A percentile compares a stretch with the other conserved stretches of the same genome.
These are phyloP conservation scores for Annulohypoxylon nitens DNA, from an alignment of 495 filamentous ascomycete species.

Conservation along the genomic window DNA sequence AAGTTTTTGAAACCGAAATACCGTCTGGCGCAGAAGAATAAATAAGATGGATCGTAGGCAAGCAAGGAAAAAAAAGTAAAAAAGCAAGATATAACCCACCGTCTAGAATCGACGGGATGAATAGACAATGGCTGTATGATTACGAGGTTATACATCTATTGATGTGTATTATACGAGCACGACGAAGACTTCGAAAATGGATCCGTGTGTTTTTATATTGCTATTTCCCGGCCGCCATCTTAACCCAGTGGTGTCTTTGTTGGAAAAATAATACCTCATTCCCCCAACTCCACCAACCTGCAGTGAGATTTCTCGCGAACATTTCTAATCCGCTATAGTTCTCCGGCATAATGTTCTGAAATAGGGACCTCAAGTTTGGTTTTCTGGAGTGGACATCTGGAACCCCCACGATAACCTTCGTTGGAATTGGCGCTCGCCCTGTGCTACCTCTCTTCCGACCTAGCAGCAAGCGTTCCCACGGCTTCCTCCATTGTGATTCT, in stretches of 20 bases:
- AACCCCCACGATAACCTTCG: conserved; percentile 78
- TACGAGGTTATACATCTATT: conserved; percentile 10
- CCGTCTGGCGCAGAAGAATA: conserved; percentile 33
- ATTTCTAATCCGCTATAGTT: conserved; percentile 81
- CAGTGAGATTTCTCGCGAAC: conserved; percentile 87
- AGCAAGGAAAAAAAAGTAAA: neutral
- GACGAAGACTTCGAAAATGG: conserved; percentile 14
- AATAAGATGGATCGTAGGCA: neutral
- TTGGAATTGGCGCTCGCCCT: conserved; percentile 51
- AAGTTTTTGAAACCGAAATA: conserved; percentile 52
- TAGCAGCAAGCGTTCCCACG: conserved; percentile 87
- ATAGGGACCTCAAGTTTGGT: conserved; percentile 67
- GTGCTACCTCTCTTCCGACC: conserved; percentile 60
- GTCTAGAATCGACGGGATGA: neutral
- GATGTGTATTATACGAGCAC: conserved; percentile 17
- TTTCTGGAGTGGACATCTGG: conserved; percentile 95
- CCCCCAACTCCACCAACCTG: conserved; percentile 92
- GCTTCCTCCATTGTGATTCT: conserved; percentile 79
- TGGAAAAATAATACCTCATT: conserved; percentile 89
- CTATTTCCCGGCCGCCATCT: conserved; percentile 25
- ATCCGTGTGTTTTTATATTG: conserved; percentile 8
- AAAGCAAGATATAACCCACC: neutral
- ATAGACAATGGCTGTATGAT: conserved; percentile 38
- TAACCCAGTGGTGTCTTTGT: conserved; percentile 73
- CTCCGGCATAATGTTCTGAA: conserved; percentile 59